Conservation (phyloP, 2,329 filamentous ascomycete genomes). For the Nigrospora osmanthi region DNA sequence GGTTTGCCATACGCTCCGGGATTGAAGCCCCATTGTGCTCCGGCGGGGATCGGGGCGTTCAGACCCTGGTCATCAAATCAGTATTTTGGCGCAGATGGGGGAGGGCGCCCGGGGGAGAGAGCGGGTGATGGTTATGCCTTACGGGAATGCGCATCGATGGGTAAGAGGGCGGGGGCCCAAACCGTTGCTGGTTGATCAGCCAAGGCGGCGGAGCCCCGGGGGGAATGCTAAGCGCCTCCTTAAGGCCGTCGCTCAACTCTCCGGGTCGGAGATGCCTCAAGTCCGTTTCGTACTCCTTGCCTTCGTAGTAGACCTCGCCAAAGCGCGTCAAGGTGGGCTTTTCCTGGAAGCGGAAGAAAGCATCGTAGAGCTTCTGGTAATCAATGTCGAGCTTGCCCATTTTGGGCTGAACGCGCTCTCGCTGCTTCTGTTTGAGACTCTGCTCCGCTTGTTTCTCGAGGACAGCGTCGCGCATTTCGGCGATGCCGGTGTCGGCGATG, state of each 20-base stretch:
- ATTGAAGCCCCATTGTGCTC: conserved; percentile 89
- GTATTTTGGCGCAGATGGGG: too few relatives aligned
- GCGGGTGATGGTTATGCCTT: too few relatives aligned
- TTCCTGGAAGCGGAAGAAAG: conserved; percentile 95
- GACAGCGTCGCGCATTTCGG: conserved; percentile 95
- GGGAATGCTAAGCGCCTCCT: conserved; percentile 89
- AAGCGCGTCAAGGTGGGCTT: conserved; percentile 92
- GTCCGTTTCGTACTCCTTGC: conserved; percentile 96
- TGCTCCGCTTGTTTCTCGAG: conserved; percentile 93
- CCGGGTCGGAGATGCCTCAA: conserved; percentile 83
- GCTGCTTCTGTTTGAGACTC: conserved; percentile 87
- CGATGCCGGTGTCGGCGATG: conserved; percentile 94
- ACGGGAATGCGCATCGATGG: conserved; percentile 82
- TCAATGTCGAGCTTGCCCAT: conserved; percentile 98
- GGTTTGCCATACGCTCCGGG: conserved; percentile 95
- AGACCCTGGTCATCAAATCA: conserved; percentile 44
- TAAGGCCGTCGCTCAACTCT: conserved; percentile 80
- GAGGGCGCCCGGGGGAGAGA: too few relatives aligned
- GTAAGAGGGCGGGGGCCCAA: conserved; percentile 89
- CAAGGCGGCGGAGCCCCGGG: conserved; percentile 90
- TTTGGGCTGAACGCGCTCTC: conserved; percentile 88
- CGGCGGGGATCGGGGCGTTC: conserved; percentile 84
- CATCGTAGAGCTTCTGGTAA: conserved; percentile 96
- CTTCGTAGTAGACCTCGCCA: conserved; percentile 98
- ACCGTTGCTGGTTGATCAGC: conserved; percentile 94